Conservation (phyloP, 1,284 basidiomycete genomes). For the Cryptococcus sp. region DNA sequence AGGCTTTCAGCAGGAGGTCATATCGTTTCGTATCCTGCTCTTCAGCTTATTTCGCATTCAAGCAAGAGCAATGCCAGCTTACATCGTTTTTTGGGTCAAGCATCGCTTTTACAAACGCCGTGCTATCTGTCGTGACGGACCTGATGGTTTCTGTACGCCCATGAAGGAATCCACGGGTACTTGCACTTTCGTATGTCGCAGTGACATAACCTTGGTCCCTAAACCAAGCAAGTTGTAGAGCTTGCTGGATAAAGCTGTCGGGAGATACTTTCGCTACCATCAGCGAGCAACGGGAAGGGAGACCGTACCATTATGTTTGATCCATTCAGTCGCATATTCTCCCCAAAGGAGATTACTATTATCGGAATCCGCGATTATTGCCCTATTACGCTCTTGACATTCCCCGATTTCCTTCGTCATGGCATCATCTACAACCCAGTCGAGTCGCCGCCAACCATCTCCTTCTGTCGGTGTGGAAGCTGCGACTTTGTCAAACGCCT, state of each 20-base stretch:
- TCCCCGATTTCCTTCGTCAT: slow-evolving; percentile 59
- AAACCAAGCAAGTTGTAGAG: slow-evolving; percentile 88
- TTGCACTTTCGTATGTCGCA: slow-evolving; percentile 91
- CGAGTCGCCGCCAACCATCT: slow-evolving; percentile 61
- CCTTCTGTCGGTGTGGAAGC: background rate
- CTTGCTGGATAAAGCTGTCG: slow-evolving; percentile 91
- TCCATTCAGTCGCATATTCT: slow-evolving; percentile 86
- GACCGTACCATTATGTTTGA: slow-evolving; percentile 65
- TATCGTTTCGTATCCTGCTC: slow-evolving; percentile 54
- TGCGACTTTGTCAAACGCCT: slow-evolving; percentile 34
- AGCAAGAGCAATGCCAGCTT: background rate
- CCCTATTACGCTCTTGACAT: slow-evolving; percentile 60
- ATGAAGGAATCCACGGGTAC: slow-evolving; percentile 84
- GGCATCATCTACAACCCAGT: slow-evolving; percentile 69
- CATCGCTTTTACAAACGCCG: slow-evolving; percentile 77
- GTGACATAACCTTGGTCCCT: slow-evolving; percentile 70
- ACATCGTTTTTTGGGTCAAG: slow-evolving; percentile 56
- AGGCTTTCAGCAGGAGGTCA: slow-evolving; percentile 62
- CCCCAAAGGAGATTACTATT: slow-evolving; percentile 78
- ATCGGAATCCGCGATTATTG: slow-evolving; percentile 74
- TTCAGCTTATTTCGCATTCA: background rate
- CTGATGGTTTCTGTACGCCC: slow-evolving; percentile 93
- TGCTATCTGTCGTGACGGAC: slow-evolving; percentile 68
- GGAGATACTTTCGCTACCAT: slow-evolving; percentile 66
- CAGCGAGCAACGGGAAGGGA: too few species aligned